These are phyloP conservation scores for Gamarada debralockiae DNA, from an alignment of 495 filamentous ascomycete genomes.

Conservation along the genomic window DNA sequence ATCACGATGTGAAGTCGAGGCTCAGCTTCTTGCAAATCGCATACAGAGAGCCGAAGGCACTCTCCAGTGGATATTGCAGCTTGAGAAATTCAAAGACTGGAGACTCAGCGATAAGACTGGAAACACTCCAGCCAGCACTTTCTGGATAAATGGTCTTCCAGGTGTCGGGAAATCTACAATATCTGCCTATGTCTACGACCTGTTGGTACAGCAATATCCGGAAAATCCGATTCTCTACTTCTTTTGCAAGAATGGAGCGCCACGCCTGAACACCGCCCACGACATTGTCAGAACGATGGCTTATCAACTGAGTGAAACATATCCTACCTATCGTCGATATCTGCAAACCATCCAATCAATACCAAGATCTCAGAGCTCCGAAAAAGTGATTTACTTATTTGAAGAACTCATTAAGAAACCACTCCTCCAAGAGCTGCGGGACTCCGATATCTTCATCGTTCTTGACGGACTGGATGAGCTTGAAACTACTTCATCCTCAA, in stretches of 20 bases:
- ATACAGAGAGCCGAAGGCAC: background rate
- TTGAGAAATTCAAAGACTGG: slow-evolving; percentile 5
- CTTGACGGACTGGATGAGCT: too few species aligned
- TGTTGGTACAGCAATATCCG: slow-evolving; percentile 2
- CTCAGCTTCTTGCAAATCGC: background rate
- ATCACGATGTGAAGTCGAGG: slow-evolving; percentile 4
- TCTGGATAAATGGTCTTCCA: slow-evolving; percentile 11
- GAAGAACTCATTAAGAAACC: too few species aligned
- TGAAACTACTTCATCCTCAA: too few species aligned
- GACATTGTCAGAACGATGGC: slow-evolving; percentile 8
- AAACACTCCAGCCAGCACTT: too few species aligned
- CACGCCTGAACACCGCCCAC: background rate
- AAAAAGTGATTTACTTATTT: too few species aligned
- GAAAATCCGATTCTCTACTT: slow-evolving; percentile 6
- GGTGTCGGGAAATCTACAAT: slow-evolving; percentile 8
- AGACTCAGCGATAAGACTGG: background rate
- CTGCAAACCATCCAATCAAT: too few species aligned
- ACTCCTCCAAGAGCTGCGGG: too few species aligned
- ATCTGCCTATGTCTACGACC: slow-evolving; percentile 3
- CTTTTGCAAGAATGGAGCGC: slow-evolving; percentile 5
- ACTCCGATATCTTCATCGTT: too few species aligned
- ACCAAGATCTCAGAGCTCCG: too few species aligned
- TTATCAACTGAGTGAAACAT: too few species aligned
- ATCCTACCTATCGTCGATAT: too few species aligned
- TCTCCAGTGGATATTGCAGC: slow-evolving; percentile 5